Percentiles rank a stretch among this genome's conserved stretches.
Conservation (phyloP, 108 stramenopile species). For the Mediolabrus comicus region DNA sequence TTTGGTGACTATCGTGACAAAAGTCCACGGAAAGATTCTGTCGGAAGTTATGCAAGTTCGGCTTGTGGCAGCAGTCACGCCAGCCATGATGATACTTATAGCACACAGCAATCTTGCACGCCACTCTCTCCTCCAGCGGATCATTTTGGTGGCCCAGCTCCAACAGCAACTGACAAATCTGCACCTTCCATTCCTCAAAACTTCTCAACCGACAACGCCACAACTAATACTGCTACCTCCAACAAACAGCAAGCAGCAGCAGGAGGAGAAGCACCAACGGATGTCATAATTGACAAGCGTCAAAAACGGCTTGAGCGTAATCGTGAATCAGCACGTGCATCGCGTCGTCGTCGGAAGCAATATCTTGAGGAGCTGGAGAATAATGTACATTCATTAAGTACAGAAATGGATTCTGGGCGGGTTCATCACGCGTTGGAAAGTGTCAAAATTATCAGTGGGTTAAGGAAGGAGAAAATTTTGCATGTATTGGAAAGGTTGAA, state of each 20-base stretch:
- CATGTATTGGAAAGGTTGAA: slow-evolving; percentile 21
- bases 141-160: background rate
- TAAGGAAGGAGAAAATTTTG: slow-evolving; percentile 34
- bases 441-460: slow-evolving; percentile 37
- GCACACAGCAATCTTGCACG: background rate
- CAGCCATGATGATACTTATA: background rate
- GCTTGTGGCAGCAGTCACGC: too few species aligned
- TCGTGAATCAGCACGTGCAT: slow-evolving; percentile 91
- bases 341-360: slow-evolving; percentile 88
- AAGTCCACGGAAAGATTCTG: background rate
- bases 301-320: slow-evolving; percentile 92
- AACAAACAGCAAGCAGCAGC: background rate
- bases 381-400: slow-evolving; percentile 59
- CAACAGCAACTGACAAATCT: background rate
- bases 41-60: background rate
- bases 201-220: background rate
- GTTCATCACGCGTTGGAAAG: slow-evolving; percentile 62
- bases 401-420: slow-evolving; percentile 82
- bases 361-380: slow-evolving; percentile 94
- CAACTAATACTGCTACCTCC: background rate
- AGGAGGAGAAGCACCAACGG: background rate
- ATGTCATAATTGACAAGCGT: slow-evolving; percentile 22
- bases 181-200: too few species aligned
- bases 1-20: slow-evolving; percentile 7
- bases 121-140: background rate